Conservation (phyloP, 139 green algal species). For the Chlamydomonas sphaeroides region DNA sequence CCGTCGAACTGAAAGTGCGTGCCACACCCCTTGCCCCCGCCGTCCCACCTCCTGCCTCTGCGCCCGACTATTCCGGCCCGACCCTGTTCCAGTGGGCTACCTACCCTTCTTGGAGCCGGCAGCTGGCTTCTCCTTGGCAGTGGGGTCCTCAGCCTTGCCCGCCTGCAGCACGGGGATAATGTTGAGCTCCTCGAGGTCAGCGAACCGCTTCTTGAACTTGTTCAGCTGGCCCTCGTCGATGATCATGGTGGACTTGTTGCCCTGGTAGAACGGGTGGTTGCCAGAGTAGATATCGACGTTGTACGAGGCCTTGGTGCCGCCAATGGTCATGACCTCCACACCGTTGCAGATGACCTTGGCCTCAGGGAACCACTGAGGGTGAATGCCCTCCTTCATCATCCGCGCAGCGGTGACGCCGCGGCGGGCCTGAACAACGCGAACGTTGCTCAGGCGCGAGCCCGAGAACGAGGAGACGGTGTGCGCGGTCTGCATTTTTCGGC, state of each 20-base stretch:
- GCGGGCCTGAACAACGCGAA: background rate
- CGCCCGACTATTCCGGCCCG: no score
- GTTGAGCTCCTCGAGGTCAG: conserved; percentile 40
- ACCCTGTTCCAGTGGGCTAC: no score
- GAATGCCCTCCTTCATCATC: conserved; percentile 78
- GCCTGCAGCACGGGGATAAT: conserved; percentile 35
- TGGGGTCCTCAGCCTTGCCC: conserved; percentile 47
- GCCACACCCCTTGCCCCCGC: no score
- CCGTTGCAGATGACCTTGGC: conserved; percentile 93
- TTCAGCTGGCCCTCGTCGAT: conserved; percentile 89
- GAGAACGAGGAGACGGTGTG: conserved; percentile 17
- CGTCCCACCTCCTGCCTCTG: no score
- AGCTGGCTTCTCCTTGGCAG: conserved; percentile 32
- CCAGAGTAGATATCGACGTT: conserved; percentile 97
- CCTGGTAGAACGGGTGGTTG: conserved; percentile 97
- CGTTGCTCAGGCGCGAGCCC: conserved; percentile 1
- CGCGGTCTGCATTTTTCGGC: conserved; percentile 4
- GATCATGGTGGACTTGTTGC: conserved; percentile 69
- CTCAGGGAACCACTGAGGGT: conserved; percentile 76
- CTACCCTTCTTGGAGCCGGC: conserved; percentile 20
- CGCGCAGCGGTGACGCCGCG: conserved; percentile 55
- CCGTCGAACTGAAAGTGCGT: no score
- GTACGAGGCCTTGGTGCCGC: conserved; percentile 88
- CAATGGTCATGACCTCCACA: conserved; percentile 92
- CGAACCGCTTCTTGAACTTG: conserved; percentile 82